Base-by-base conservation (phyloP, 176 grass and related monocot genomes). In the Aegilops tauschii region DNA sequence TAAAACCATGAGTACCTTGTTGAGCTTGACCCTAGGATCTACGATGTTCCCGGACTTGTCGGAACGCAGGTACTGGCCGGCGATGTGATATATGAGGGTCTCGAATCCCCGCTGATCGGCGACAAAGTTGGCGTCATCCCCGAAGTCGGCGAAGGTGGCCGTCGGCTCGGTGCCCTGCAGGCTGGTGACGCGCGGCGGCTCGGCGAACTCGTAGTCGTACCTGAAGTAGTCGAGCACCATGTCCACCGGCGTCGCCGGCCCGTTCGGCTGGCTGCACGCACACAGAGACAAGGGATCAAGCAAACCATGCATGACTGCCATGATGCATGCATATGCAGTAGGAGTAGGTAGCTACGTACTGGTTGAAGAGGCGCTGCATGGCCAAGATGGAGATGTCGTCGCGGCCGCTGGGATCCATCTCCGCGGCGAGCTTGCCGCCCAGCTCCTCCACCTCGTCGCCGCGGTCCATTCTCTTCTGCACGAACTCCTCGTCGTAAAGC, bases 191-290 rank as follows among this genome's bases (percentile, higher is more conserved):
- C 88, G 88, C 13, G 90, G 90, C 9, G 90, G 90, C 82, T 95
- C 88, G 21, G 90, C 88, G 50, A 90, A 92, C 84, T 95, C 93
- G 47, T 84, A 92, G 82, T 95, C 90, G 30, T 86, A 69, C 40
- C 21, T 73, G 77, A 47, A 95, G 88, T 95, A 95, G 73, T 95
- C 93, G 17, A 92, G 47, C 82, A 45, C 85, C 93, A 95, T 95
- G 47, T 95, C 90, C 52, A 95, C 50, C 7, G 90, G 78, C 9
- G 72, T 81, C 37, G 21, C n/a, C 84, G 80, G 58, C 59, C 70
- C 84, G 32, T 37, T 52, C 28, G 71, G 82, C 71, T 42, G 9
- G 21, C 77, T 86, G 73, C 56, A 78, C 30, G 14, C 6, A 8
- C 29, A 30, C 12, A 28, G 25, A 8, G 44, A 23, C 12, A 11